Evolutionary conservation across 257 asterid species (phyloP), one percentile per base, ranked within the genome.

Genomic region (Anisodus acutangulus): DNA sequence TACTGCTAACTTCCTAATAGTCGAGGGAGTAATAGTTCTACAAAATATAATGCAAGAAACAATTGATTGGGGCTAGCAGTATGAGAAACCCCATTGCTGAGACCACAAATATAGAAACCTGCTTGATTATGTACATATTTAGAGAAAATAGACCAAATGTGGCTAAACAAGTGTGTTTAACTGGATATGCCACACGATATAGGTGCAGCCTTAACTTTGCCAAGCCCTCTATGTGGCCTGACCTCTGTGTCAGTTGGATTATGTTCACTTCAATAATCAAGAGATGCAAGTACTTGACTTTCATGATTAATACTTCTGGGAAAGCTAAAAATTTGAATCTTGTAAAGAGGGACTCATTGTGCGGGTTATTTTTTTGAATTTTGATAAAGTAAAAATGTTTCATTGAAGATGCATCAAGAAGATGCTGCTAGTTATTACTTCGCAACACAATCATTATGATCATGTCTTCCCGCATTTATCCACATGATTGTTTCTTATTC

Each of bases 251-350:
- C n/a, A n/a, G n/a, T n/a, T n/a, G n/a, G n/a, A n/a, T n/a, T n/a
- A n/a, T n/a, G n/a, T n/a, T n/a, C n/a, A n/a, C n/a, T n/a, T n/a
- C n/a, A n/a, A n/a, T n/a, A n/a, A n/a, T n/a, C n/a, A n/a, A n/a
- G n/a, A n/a, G n/a, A n/a, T n/a, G n/a, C n/a, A n/a, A n/a, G 60
- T 47, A 74, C 19, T 12, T 0, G 13, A 49, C 22, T 19, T 66
- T 45, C 63, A 76, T 76, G 81, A 76, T 76, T 49, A 19, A 19
- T 47, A 76, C 81, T 51, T 76, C 19, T 3, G 81, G 63, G 45
- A 51, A 51, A 76, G 63, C 62, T 22, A 26, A 51, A n/a, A 76
- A 76, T 45, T 22, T 76, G 45, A 22, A 49, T 35, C 62, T 22
- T 22, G 15, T 51, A 72, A 45, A 71, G 79, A 71, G 59, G 31